These are phyloP conservation scores for Ambrosiella xylebori DNA, from an alignment of 2,329 filamentous ascomycete species.

Conservation along the genomic window DNA sequence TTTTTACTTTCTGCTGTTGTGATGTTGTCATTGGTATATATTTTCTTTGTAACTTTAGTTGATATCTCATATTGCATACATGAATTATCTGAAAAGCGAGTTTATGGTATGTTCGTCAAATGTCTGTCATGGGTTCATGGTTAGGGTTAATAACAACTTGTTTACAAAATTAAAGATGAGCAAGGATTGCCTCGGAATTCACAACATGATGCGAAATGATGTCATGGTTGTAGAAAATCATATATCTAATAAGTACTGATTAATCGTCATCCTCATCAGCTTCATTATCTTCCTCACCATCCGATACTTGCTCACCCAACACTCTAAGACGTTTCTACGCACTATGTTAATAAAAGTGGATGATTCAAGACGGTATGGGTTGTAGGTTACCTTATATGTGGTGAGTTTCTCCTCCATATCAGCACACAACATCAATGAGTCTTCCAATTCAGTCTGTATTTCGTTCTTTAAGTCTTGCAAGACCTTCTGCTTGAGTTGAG, in stretches of 20 bases:
- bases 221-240: no score
- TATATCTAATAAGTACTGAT: slow-evolving; percentile 15
- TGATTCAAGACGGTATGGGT: not conserved
- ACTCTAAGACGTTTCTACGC: slow-evolving; percentile 40
- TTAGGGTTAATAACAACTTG: no score
- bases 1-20: no score
- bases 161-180: no score
- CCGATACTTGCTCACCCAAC: slow-evolving; percentile 55
- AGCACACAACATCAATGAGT: slow-evolving; percentile 64
- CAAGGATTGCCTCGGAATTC: no score
- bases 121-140: no score
- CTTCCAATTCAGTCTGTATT: slow-evolving; percentile 60
- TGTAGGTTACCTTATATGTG: slow-evolving; percentile 50
- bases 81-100: no score
- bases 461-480: slow-evolving; percentile 39
- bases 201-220: no score
- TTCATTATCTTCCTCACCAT: slow-evolving; percentile 45
- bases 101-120: no score
- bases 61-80: no score
- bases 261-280: slow-evolving; percentile 34
- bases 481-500: slow-evolving; percentile 16
- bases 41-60: no score
- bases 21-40: no score
- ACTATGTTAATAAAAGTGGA: not conserved
- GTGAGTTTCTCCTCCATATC: slow-evolving; percentile 63